These are phyloP conservation scores for Ligustrum vulgare DNA, from an alignment of 257 asterid genomes.

Conservation along the genomic window DNA sequence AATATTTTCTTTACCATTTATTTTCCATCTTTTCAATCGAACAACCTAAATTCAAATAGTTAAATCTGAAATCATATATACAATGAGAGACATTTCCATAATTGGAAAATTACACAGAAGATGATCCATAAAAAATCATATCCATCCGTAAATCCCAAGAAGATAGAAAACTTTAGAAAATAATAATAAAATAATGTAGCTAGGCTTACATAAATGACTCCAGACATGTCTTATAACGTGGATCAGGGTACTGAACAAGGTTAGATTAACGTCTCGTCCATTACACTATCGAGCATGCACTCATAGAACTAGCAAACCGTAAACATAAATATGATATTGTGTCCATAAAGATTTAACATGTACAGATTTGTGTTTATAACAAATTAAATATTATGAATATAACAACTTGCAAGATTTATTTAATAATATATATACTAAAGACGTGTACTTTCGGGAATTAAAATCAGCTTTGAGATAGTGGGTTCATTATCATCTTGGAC, in stretches of 20 bases:
- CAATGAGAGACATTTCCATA: no score
- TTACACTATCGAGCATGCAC: no score
- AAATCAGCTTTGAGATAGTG: not conserved
- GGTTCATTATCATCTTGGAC: not conserved
- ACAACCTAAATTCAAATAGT: no score
- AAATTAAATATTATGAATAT: no score
- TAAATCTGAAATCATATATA: not conserved
- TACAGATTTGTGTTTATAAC: not conserved
- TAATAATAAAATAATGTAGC: not conserved
- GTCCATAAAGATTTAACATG: not conserved
- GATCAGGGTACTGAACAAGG: not conserved
- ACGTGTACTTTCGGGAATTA: not conserved
- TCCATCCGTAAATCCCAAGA: not conserved
- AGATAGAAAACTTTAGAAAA: not conserved
- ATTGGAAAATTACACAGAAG: not conserved
- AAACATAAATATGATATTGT: not conserved
- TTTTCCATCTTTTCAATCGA: no score
- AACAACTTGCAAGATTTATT: no score
- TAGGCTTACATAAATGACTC: not conserved
- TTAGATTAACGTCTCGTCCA: no score
- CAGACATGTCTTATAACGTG: not conserved
- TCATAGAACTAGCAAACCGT: no score
- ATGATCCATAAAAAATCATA: not conserved
- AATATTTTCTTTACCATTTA: no score
- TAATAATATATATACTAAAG: not conserved